These are phyloP conservation scores for Fragaria vesca DNA, from an alignment of 306 rosid species.

Conservation along the genomic window DNA sequence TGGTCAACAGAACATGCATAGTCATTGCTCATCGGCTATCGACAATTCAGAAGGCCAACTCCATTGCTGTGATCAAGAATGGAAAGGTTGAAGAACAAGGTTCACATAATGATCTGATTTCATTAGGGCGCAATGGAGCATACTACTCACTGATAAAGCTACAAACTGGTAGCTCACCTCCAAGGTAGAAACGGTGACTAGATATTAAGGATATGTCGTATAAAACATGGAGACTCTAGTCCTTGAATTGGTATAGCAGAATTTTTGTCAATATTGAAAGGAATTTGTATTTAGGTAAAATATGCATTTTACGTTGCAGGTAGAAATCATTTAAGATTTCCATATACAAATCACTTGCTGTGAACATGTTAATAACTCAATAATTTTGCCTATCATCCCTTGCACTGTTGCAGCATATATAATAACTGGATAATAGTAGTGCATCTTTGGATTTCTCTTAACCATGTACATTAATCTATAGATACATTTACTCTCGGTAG, in stretches of 20 bases:
- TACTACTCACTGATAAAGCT: conserved; percentile 56
- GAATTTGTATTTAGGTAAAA: not conserved
- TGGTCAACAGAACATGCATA: conserved; percentile 70
- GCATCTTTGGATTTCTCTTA: not conserved
- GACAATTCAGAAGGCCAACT: conserved; percentile 63
- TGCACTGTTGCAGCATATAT: not conserved
- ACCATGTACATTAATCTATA: too few relatives aligned
- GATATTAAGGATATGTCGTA: not conserved
- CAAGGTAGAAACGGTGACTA: conserved; percentile 12
- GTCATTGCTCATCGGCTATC: conserved; percentile 77
- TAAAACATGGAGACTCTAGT: not conserved
- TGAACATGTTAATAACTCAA: too few relatives aligned
- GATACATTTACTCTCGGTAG: too few relatives aligned
- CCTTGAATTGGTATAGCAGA: not conserved
- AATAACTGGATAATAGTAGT: not conserved
- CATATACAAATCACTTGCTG: not conserved
- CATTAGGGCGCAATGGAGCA: conserved; percentile 53
- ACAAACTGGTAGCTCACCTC: conserved; percentile 45
- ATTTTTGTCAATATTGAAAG: conserved; percentile 7
- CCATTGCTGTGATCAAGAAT: conserved; percentile 69
- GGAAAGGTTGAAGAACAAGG: conserved; percentile 81
- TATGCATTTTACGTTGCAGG: not conserved
- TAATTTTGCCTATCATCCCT: not conserved
- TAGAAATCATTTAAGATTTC: not conserved
- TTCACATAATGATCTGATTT: conserved; percentile 68